Percentiles rank a stretch among this genome's conserved stretches.
phyloP scores from a whole-genome alignment of 2,329 filamentous ascomycete species.

The Dothidotthia symphoricarpi region DNA sequence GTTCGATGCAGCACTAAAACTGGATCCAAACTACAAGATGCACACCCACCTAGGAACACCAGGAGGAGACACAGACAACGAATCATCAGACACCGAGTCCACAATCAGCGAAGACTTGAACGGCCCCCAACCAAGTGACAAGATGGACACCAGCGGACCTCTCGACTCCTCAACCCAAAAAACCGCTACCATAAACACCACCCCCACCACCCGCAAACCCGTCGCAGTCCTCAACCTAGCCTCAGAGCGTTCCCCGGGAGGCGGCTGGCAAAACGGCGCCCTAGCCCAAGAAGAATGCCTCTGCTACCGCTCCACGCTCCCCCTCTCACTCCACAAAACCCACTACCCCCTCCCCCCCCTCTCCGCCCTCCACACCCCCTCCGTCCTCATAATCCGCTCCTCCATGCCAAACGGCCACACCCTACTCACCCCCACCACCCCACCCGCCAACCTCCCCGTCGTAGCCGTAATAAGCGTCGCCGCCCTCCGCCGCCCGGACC shows the following conservation, averaged over 20 bases:
- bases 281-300: conserved; percentile 68
- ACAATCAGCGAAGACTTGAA: conserved; percentile 1
- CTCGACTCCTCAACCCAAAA: background rate
- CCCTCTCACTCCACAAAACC: conserved; percentile 45
- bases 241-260: conserved; percentile 57
- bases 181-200: background rate
- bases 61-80: background rate
- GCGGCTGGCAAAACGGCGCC: conserved; percentile 62
- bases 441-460: conserved; percentile 46
- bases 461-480: conserved; percentile 63
- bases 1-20: conserved; percentile 32
- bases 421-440: conserved; percentile 42
- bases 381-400: conserved; percentile 58
- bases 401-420: conserved; percentile 49
- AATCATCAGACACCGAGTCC: background rate
- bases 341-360: conserved; percentile 56
- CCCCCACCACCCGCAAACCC: conserved; percentile 20
- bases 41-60: conserved; percentile 6
- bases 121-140: background rate
- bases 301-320: conserved; percentile 62
- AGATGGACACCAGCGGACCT: background rate
- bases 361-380: conserved; percentile 59
- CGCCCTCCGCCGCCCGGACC: conserved; percentile 49
- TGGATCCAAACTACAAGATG: conserved; percentile 22
- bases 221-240: conserved; percentile 68